Conservation (phyloP, 805 yeast species). For the Lipomyces japonicus region DNA sequence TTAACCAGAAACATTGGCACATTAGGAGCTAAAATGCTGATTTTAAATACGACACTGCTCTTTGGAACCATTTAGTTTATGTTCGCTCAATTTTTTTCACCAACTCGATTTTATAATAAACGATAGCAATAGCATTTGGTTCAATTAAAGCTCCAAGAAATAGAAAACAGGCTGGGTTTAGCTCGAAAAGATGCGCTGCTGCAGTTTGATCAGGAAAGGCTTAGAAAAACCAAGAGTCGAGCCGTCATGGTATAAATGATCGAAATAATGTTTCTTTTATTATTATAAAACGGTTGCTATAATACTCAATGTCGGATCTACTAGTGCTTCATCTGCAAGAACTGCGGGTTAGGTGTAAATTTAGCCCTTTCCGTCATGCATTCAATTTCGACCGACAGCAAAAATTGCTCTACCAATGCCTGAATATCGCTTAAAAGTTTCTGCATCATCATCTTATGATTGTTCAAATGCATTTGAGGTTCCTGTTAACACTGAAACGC, state of each 20-base stretch:
- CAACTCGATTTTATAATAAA: conserved; percentile 29
- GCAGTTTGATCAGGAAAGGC: too few species aligned
- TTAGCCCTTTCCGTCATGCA: too few species aligned
- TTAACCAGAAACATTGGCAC: conserved; percentile 40
- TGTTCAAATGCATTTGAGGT: conserved; percentile 1
- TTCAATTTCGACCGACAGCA: too few species aligned
- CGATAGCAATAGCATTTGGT: conserved; percentile 37
- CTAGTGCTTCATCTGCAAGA: too few species aligned
- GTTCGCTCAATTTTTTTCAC: conserved; percentile 17
- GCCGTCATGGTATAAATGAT: too few species aligned
- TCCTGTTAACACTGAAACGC: conserved; percentile 19
- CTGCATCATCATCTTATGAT: conserved; percentile 14
- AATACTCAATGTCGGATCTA: too few species aligned
- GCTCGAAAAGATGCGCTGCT: conserved; percentile 36
- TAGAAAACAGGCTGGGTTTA: conserved; percentile 38
- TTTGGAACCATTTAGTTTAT: conserved; percentile 35
- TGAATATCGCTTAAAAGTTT: conserved; percentile 10
- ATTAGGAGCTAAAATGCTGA: conserved; percentile 37
- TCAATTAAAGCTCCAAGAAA: conserved; percentile 38
- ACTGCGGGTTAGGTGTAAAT: too few species aligned
- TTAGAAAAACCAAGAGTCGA: too few species aligned
- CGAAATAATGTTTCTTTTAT: too few species aligned
- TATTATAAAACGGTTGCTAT: too few species aligned
- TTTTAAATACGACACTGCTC: conserved; percentile 36
- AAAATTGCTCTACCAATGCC: neutral